phyloP scores from a whole-genome alignment of 805 yeast genomes.

The Yamadazyma kitorensis region DNA sequence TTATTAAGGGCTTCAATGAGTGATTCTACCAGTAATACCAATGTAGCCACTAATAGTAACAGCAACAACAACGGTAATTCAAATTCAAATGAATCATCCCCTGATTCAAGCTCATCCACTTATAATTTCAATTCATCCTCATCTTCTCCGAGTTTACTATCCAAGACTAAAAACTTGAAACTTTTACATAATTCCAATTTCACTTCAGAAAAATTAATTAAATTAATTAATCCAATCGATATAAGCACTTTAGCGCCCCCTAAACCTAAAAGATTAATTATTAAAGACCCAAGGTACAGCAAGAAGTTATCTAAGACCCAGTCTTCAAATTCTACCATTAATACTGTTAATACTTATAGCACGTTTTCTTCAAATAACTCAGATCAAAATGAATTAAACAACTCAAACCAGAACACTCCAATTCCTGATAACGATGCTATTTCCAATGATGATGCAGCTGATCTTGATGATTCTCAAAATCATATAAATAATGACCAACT shows the following conservation, averaged over 20 bases:
- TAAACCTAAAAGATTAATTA: constrained; percentile 60
- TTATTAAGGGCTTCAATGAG: constrained; percentile 51
- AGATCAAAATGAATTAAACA: constrained; percentile 15
- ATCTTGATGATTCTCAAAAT: background rate
- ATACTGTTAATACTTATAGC: constrained; percentile 25
- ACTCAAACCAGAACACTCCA: constrained; percentile 1
- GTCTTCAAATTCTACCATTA: constrained; percentile 31
- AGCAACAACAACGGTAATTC: too few species aligned
- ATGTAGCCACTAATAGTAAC: constrained; percentile 7
- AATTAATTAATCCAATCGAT: constrained; percentile 71
- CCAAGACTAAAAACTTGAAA: constrained; percentile 25
- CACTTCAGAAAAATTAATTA: constrained; percentile 55
- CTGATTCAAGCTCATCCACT: constrained; percentile 6
- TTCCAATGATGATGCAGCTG: background rate
- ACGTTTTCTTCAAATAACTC: constrained; percentile 33
- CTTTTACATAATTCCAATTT: constrained; percentile 27
- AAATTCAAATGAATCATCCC: constrained; percentile 3
- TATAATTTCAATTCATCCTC: constrained; percentile 2
- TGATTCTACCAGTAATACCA: constrained; percentile 12
- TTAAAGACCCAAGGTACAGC: constrained; percentile 48
- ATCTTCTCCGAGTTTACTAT: constrained; percentile 11
- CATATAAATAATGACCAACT: constrained; percentile 1
- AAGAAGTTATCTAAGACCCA: constrained; percentile 32
- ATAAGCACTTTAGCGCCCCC: constrained; percentile 64
- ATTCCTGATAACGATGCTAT: background rate